Conservation (phyloP, 768 basidiomycete genomes). For the Suillus americanus region DNA sequence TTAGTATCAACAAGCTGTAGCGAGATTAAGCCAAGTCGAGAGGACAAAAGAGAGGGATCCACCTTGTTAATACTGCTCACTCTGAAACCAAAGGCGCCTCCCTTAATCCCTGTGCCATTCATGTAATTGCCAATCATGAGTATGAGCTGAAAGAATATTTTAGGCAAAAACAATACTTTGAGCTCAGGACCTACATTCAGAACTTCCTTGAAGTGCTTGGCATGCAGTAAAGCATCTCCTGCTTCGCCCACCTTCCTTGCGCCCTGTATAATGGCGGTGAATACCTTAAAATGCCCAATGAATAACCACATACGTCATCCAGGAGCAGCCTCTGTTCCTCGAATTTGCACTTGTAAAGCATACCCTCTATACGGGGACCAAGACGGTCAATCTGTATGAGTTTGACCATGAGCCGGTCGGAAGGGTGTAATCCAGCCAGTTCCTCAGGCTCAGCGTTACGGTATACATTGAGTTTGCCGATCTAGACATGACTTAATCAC, state of each 20-base stretch:
- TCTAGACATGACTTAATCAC: slow-evolving; percentile 36
- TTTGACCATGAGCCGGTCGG: slow-evolving; percentile 96
- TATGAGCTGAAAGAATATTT: slow-evolving; percentile 58
- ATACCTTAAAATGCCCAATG: background rate
- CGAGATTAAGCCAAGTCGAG: slow-evolving; percentile 6
- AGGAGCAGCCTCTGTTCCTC: slow-evolving; percentile 81
- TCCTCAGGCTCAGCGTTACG: slow-evolving; percentile 85
- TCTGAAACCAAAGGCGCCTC: slow-evolving; percentile 95
- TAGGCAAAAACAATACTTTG: background rate
- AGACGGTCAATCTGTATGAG: slow-evolving; percentile 93
- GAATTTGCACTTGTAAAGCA: slow-evolving; percentile 90
- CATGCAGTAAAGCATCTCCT: slow-evolving; percentile 73
- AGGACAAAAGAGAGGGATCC: slow-evolving; percentile 13
- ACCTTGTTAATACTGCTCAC: slow-evolving; percentile 98
- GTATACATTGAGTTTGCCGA: slow-evolving; percentile 89
- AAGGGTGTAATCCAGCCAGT: slow-evolving; percentile 84
- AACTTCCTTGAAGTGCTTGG: slow-evolving; percentile 87
- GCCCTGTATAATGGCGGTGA: slow-evolving; percentile 46
- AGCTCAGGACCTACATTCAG: slow-evolving; percentile 61
- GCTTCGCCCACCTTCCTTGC: slow-evolving; percentile 81
- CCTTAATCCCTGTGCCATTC: slow-evolving; percentile 95
- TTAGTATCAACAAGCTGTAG: slow-evolving; percentile 93
- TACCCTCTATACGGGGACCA: slow-evolving; percentile 86
- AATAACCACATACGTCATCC: slow-evolving; percentile 61
- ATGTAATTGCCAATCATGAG: slow-evolving; percentile 97